These are phyloP conservation scores for Diutina mesorugosa DNA, from an alignment of 1,139 yeast genomes.

Conservation along the genomic window DNA sequence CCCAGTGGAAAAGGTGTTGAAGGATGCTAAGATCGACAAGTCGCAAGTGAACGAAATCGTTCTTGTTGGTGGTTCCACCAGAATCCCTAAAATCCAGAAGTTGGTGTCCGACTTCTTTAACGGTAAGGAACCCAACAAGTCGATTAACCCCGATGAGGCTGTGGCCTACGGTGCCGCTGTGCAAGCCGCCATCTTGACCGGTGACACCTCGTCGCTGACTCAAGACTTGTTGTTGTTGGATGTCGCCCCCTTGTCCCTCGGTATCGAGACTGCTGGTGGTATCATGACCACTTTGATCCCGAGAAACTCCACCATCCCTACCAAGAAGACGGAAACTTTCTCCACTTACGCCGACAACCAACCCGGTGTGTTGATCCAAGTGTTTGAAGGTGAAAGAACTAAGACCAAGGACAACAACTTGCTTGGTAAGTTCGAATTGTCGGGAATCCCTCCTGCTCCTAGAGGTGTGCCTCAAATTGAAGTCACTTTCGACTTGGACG, in stretches of 20 bases:
- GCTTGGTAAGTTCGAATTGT: slow-evolving; percentile 89
- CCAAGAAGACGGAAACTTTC: slow-evolving; percentile 92
- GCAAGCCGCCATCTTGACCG: slow-evolving; percentile 91
- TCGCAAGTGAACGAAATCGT: slow-evolving; percentile 84
- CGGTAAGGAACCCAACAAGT: slow-evolving; percentile 90
- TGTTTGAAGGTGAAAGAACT: slow-evolving; percentile 95
- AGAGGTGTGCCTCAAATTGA: slow-evolving; percentile 97
- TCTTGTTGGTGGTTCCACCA: slow-evolving; percentile 93
- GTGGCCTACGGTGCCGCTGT: slow-evolving; percentile 46
- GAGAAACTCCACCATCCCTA: slow-evolving; percentile 95
- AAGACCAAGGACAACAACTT: slow-evolving; percentile 90
- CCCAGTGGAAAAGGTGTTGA: slow-evolving; percentile 87
- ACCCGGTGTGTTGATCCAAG: slow-evolving; percentile 93
- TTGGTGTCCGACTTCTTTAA: slow-evolving; percentile 76
- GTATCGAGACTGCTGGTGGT: slow-evolving; percentile 97
- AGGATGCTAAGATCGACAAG: slow-evolving; percentile 77
- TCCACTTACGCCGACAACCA: slow-evolving; percentile 71
- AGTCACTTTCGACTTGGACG: slow-evolving; percentile 89
- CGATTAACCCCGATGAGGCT: slow-evolving; percentile 84
- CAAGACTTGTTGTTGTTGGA: slow-evolving; percentile 54
- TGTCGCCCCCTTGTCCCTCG: slow-evolving; percentile 89
- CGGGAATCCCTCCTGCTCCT: slow-evolving; percentile 97
- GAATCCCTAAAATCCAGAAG: slow-evolving; percentile 95
- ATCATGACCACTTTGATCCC: slow-evolving; percentile 94
- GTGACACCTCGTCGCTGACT: slow-evolving; percentile 25